Evolutionary conservation across 164 flowering plant genomes (phyloP).

Genomic region (Litsea cubeba): DNA sequence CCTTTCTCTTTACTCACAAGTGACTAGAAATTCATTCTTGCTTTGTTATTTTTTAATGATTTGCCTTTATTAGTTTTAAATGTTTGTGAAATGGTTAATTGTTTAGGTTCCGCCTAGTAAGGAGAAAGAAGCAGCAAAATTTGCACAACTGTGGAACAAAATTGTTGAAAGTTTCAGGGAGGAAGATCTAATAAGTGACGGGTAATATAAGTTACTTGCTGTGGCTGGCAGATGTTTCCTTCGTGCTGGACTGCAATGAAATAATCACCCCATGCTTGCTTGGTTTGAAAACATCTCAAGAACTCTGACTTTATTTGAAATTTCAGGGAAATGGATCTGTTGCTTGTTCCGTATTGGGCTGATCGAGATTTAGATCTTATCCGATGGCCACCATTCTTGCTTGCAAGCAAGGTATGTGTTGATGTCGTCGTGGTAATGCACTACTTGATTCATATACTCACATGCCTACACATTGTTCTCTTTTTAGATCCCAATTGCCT

Average conservation of each 20-base stretch:
- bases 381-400: slow-evolving; percentile 97
- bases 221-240: neutral
- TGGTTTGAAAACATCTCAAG: neutral
- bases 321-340: slow-evolving; percentile 84
- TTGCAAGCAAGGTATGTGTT: slow-evolving; percentile 88
- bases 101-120: slow-evolving; percentile 46
- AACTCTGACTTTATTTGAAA: neutral
- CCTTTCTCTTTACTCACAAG: neutral
- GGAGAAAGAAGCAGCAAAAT: slow-evolving; percentile 71
- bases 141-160: slow-evolving; percentile 95
- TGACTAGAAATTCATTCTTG: neutral
- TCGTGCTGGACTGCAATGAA: neutral
- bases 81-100: neutral
- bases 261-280: neutral
- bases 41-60: neutral
- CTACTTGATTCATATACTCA: neutral
- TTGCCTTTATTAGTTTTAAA: too few relatives aligned
- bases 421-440: neutral
- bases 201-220: slow-evolving; percentile 30
- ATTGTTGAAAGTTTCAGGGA: slow-evolving; percentile 83
- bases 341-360: slow-evolving; percentile 98
- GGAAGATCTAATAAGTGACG: slow-evolving; percentile 87
- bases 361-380: slow-evolving; percentile 74
- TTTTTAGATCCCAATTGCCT: slow-evolving; percentile 82
- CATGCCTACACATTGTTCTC: slow-evolving; percentile 6